Evolutionary conservation across 2,329 filamentous ascomycete species (phyloP).

Genomic region (Phaeosphaeriaceae sp.): DNA sequence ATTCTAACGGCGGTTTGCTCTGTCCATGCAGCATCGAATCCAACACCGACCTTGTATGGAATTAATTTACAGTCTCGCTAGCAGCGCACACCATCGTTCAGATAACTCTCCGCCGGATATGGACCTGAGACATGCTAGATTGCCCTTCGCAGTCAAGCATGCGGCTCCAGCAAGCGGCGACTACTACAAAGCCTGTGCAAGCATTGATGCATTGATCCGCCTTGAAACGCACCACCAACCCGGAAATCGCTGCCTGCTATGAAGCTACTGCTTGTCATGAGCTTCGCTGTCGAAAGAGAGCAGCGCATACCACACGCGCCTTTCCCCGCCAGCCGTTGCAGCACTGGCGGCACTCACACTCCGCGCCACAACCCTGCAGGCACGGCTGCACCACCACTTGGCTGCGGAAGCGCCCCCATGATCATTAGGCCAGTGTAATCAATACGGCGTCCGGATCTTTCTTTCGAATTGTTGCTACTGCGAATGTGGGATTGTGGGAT

Average conservation of each 20-base stretch:
- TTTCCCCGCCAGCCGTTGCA: not conserved
- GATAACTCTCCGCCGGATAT: slow-evolving; percentile 12
- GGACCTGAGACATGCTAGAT: slow-evolving; percentile 26
- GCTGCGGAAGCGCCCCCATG: not conserved
- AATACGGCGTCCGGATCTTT: not conserved
- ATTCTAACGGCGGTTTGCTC: slow-evolving; percentile 23
- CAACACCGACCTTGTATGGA: slow-evolving; percentile 34
- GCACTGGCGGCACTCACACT: not conserved
- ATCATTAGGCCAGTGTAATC: not conserved
- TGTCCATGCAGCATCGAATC: slow-evolving; percentile 27
- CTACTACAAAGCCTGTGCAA: slow-evolving; percentile 3
- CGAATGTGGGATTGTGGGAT: not conserved
- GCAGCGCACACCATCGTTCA: slow-evolving; percentile 13
- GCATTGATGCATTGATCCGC: slow-evolving; percentile 6
- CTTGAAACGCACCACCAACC: slow-evolving; percentile 8
- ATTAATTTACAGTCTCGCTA: slow-evolving; percentile 36
- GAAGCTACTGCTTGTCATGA: slow-evolving; percentile 2
- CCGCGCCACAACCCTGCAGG: not conserved
- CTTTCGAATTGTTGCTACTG: not conserved
- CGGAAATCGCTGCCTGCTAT: slow-evolving; percentile 4
- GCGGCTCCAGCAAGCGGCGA: slow-evolving; percentile 7
- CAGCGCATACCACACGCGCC: not conserved
- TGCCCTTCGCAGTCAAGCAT: slow-evolving; percentile 20
- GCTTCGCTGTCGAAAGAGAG: not conserved
- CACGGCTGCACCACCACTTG: not conserved